Evolutionary conservation across 768 basidiomycete species (phyloP).

Genomic region (Mycena olivaceomarginata): DNA sequence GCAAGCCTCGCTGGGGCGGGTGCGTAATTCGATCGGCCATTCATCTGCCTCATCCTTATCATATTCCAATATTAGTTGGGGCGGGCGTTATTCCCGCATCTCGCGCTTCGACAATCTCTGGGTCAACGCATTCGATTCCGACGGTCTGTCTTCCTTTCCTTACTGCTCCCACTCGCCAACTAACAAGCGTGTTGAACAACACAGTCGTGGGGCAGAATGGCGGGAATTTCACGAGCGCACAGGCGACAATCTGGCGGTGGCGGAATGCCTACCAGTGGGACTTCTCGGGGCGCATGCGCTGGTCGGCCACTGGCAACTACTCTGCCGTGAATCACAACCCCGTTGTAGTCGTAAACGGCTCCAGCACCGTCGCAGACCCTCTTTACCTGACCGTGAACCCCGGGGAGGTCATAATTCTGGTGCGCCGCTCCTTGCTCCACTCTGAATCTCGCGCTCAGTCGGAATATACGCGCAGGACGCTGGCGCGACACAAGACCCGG

Average conservation of each 20-base stretch:
- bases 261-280: conserved; percentile 41
- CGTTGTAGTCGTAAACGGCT: conserved; percentile 39
- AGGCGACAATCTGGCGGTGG: conserved; percentile 44
- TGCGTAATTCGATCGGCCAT: background rate
- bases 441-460: background rate
- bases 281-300: conserved; percentile 41
- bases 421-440: background rate
- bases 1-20: conserved; percentile 36
- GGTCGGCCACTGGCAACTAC: conserved; percentile 29
- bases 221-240: conserved; percentile 26
- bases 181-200: background rate
- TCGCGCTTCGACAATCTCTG: conserved; percentile 14
- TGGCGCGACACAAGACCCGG: conserved; percentile 28
- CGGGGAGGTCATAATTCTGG: conserved; percentile 8
- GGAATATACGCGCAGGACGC: conserved; percentile 6
- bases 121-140: conserved; percentile 28
- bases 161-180: background rate
- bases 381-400: conserved; percentile 5
- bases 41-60: background rate
- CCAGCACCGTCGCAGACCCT: background rate
- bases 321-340: conserved; percentile 37
- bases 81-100: conserved; percentile 35
- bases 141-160: background rate
- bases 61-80: conserved; percentile 22
- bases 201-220: conserved; percentile 25